Percentiles rank a stretch among this genome's conserved stretches.
Evolutionary conservation across 192 early-diverging fungal species (phyloP).

Genomic region (Polychytrium aggregatum): DNA sequence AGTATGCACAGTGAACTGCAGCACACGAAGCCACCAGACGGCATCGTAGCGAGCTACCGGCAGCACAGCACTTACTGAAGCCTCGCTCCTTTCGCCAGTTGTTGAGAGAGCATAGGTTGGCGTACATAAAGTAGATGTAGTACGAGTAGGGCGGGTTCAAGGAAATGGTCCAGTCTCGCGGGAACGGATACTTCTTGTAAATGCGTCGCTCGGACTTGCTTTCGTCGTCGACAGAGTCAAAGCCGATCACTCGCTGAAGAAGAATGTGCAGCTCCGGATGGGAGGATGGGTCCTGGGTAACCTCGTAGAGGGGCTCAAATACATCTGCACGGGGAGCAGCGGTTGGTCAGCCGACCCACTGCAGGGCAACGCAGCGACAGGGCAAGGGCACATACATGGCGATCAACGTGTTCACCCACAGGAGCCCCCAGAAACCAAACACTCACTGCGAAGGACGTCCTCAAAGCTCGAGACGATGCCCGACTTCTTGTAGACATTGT

Average conservation of each 20-base stretch:
- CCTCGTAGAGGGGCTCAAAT: constrained; percentile 85
- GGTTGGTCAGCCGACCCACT: too few species aligned
- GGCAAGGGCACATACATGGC: too few species aligned
- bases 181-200: constrained; percentile 63
- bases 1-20: background rate
- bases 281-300: constrained; percentile 67
- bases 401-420: too few species aligned
- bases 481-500: constrained; percentile 69
- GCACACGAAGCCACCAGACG: background rate
- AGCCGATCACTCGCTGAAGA: constrained; percentile 85
- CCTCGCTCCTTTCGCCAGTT: constrained; percentile 56
- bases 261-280: constrained; percentile 91
- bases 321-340: too few species aligned
- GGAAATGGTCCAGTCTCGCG: constrained; percentile 27
- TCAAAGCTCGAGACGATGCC: constrained; percentile 59
- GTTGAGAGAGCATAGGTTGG: constrained; percentile 77
- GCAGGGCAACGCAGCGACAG: too few species aligned
- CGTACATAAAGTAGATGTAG: constrained; percentile 84
- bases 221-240: constrained; percentile 93
- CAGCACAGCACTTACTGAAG: constrained; percentile 55
- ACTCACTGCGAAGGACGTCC: constrained; percentile 59
- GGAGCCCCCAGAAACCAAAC: too few species aligned
- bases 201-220: constrained; percentile 74
- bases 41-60: background rate
- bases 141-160: constrained; percentile 90